Conservation (phyloP, 257 asterid genomes). For the Ballota nigra region DNA sequence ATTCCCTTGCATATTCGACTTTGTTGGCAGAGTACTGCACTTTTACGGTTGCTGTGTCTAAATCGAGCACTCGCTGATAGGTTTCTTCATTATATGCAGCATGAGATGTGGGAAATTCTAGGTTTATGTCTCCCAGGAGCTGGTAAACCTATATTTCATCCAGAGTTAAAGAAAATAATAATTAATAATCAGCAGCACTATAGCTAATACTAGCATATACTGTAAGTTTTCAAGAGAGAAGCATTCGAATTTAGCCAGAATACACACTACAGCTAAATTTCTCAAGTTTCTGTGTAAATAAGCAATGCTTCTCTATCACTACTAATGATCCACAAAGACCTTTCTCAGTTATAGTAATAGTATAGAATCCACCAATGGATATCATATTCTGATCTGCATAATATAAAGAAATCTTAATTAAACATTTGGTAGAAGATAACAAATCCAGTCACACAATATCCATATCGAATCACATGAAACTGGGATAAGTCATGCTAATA, state of each 20-base stretch:
- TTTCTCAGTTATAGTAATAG: not conserved
- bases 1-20: constrained; percentile 50
- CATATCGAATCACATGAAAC: not conserved
- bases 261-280: not conserved
- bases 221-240: not conserved
- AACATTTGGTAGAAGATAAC: not conserved
- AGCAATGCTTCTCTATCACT: not conserved
- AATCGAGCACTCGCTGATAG: constrained; percentile 68
- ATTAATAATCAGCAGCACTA: not conserved
- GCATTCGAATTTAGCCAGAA: not conserved
- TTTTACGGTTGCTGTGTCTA: constrained; percentile 71
- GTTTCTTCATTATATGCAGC: constrained; percentile 38
- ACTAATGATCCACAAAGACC: not conserved
- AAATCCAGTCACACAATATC: not conserved
- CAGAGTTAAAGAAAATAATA: not conserved
- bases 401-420: not conserved
- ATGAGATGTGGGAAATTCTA: constrained; percentile 55
- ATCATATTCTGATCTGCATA: constrained; percentile 2
- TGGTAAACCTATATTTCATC: constrained; percentile 61
- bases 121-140: constrained; percentile 76
- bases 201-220: not conserved
- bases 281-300: not conserved
- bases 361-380: not conserved
- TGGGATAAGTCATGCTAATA: not conserved
- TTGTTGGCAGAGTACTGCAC: constrained; percentile 47